Percentiles rank a stretch among this genome's conserved stretches.
Conservation (phyloP, 306 rosid genomes). For the Rosa persica region DNA sequence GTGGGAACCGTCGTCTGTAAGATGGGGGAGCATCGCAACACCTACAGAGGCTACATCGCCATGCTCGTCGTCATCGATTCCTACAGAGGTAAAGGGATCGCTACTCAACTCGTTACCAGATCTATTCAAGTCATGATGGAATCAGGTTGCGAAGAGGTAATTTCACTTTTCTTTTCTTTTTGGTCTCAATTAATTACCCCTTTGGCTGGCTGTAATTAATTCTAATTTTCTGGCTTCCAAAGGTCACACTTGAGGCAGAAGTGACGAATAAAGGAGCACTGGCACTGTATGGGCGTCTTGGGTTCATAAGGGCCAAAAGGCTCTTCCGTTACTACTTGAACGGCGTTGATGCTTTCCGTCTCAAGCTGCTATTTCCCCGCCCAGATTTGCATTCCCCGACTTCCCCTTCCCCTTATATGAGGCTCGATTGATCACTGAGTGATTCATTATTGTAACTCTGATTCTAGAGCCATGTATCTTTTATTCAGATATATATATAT, state of each 20-base stretch:
- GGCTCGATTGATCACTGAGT: too few relatives aligned
- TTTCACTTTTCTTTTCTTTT: not conserved
- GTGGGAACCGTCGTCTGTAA: constrained; percentile 98
- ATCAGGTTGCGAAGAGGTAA: constrained; percentile 97
- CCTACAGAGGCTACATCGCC: constrained; percentile 92
- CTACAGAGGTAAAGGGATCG: constrained; percentile 90
- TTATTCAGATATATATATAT: too few relatives aligned
- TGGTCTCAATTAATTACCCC: too few relatives aligned
- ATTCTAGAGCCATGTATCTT: too few relatives aligned
- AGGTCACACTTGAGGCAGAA: constrained; percentile 95
- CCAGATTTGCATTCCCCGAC: constrained; percentile 36
- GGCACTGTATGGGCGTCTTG: constrained; percentile 91
- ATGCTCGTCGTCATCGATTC: constrained; percentile 93
- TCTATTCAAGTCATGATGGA: constrained; percentile 93
- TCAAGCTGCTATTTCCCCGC: constrained; percentile 75
- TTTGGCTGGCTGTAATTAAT: not conserved
- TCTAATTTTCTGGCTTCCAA: too few relatives aligned
- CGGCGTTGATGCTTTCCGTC: constrained; percentile 97
- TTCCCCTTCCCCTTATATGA: too few relatives aligned
- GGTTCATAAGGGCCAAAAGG: constrained; percentile 86
- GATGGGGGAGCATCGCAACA: constrained; percentile 90
- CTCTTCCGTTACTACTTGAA: constrained; percentile 94
- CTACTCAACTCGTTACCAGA: constrained; percentile 86
- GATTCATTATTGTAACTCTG: too few relatives aligned
- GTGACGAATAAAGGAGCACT: constrained; percentile 96